Evolutionary conservation across 306 rosid species (phyloP).

Genomic region (Neltuma alba): DNA sequence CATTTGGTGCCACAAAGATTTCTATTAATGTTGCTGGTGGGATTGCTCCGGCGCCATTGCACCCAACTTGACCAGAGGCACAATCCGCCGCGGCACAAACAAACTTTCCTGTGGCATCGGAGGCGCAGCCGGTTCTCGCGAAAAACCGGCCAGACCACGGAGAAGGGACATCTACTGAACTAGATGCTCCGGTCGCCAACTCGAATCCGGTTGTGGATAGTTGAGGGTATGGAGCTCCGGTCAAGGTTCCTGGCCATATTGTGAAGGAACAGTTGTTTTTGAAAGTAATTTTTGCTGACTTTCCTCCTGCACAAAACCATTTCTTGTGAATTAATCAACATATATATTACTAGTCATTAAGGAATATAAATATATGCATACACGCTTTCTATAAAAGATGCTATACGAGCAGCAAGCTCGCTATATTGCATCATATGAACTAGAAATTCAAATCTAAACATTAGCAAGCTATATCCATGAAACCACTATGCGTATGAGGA

Average conservation of each 20-base stretch:
- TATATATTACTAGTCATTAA: too few species aligned
- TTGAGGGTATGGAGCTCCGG: slow-evolving; percentile 48
- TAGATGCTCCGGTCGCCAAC: slow-evolving; percentile 33
- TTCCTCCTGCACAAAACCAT: background rate
- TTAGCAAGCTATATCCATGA: too few species aligned
- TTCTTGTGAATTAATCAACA: too few species aligned
- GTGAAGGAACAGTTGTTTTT: slow-evolving; percentile 51
- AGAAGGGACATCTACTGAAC: slow-evolving; percentile 34
- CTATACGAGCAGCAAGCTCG: background rate
- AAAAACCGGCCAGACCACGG: slow-evolving; percentile 70
- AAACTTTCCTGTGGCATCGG: slow-evolving; percentile 39
- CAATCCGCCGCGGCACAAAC: slow-evolving; percentile 64
- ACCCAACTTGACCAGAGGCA: slow-evolving; percentile 50
- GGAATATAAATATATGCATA: too few species aligned
- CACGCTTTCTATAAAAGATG: too few species aligned
- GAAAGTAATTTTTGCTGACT: slow-evolving; percentile 47
- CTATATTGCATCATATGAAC: too few species aligned
- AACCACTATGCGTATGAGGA: too few species aligned
- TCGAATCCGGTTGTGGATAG: slow-evolving; percentile 58
- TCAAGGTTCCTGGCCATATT: slow-evolving; percentile 70
- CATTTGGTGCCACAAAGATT: slow-evolving; percentile 39
- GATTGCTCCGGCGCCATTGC: slow-evolving; percentile 61
- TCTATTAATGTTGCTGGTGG: slow-evolving; percentile 58
- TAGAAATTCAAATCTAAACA: too few species aligned
- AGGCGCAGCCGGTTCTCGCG: slow-evolving; percentile 55